A percentile compares a stretch with the other conserved stretches of the same genome.
phyloP scores from a whole-genome alignment of 495 filamentous ascomycete species.

The Xylaria bambusicola region DNA sequence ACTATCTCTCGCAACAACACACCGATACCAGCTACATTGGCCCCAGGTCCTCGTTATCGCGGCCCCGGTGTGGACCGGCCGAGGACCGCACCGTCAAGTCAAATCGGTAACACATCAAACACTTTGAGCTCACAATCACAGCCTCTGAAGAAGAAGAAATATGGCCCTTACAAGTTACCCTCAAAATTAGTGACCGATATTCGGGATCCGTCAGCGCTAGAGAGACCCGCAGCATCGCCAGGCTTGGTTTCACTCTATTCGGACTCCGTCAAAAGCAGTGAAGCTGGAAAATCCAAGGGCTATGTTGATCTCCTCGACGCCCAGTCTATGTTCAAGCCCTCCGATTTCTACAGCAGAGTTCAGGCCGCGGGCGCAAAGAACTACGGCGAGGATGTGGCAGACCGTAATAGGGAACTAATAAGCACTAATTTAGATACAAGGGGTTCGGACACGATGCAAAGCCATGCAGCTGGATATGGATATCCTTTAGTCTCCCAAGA shows the following conservation, averaged over 20 bases:
- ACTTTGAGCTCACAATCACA: slow-evolving; percentile 20
- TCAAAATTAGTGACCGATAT: slow-evolving; percentile 19
- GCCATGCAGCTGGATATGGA: neutral
- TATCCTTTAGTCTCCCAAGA: neutral
- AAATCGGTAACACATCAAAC: slow-evolving; percentile 5
- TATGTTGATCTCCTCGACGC: slow-evolving; percentile 55
- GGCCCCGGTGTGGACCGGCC: slow-evolving; percentile 33
- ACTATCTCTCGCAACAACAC: slow-evolving; percentile 26
- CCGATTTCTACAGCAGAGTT: slow-evolving; percentile 46
- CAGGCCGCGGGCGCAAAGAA: slow-evolving; percentile 49
- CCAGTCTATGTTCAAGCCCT: slow-evolving; percentile 48
- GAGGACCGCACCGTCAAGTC: slow-evolving; percentile 35
- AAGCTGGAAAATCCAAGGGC: slow-evolving; percentile 23
- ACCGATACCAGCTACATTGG: slow-evolving; percentile 30
- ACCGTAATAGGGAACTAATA: slow-evolving; percentile 49
- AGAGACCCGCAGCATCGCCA: slow-evolving; percentile 8
- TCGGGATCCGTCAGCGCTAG: neutral
- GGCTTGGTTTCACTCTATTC: slow-evolving; percentile 10
- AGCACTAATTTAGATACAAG: neutral
- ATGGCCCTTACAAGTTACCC: slow-evolving; percentile 28
- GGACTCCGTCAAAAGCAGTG: slow-evolving; percentile 29
- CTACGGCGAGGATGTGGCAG: slow-evolving; percentile 59
- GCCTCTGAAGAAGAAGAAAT: slow-evolving; percentile 27
- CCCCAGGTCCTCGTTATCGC: slow-evolving; percentile 29
- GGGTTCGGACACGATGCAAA: neutral